A percentile compares a stretch with the other conserved stretches of the same genome.
Evolutionary conservation across 306 rosid genomes (phyloP).

Genomic region (Acacia acuminata): DNA sequence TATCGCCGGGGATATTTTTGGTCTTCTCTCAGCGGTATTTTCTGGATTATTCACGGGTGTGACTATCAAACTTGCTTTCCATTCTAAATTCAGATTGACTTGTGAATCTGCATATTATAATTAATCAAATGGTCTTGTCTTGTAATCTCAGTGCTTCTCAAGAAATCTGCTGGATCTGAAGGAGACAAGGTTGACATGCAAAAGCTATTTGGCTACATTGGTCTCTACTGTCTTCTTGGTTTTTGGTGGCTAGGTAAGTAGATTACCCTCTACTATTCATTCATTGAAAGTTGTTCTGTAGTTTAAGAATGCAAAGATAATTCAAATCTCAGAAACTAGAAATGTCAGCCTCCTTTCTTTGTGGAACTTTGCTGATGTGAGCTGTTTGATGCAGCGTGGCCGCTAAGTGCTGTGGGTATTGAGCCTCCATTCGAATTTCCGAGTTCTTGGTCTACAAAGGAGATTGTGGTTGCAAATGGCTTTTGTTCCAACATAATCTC

Average conservation of each 20-base stretch:
- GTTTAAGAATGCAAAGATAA: not conserved
- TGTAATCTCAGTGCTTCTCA: constrained; percentile 61
- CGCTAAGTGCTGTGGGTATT: constrained; percentile 62
- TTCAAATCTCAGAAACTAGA: not conserved
- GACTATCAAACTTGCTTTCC: constrained; percentile 6
- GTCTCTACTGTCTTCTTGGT: constrained; percentile 67
- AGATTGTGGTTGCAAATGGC: constrained; percentile 64
- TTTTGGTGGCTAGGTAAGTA: constrained; percentile 88
- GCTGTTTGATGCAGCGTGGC: constrained; percentile 57
- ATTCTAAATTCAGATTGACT: constrained; percentile 14
- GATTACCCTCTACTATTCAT: not conserved
- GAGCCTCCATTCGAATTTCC: constrained; percentile 61
- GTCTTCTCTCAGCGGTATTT: constrained; percentile 65
- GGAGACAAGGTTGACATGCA: constrained; percentile 71
- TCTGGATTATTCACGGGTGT: constrained; percentile 73
- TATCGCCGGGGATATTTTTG: constrained; percentile 54
- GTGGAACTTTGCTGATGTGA: constrained; percentile 5
- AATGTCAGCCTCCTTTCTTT: not conserved
- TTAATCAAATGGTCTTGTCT: constrained; percentile 15
- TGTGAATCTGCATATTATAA: not conserved
- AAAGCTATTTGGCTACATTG: constrained; percentile 71
- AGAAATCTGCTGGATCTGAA: constrained; percentile 68
- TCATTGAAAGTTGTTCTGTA: constrained; percentile 2
- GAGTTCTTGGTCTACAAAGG: constrained; percentile 43
- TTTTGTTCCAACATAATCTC: constrained; percentile 61